Evolutionary conservation across 768 basidiomycete genomes (phyloP), one percentile per base, ranked within the genome.

Genomic region (Stropharia rugosoannulata): DNA sequence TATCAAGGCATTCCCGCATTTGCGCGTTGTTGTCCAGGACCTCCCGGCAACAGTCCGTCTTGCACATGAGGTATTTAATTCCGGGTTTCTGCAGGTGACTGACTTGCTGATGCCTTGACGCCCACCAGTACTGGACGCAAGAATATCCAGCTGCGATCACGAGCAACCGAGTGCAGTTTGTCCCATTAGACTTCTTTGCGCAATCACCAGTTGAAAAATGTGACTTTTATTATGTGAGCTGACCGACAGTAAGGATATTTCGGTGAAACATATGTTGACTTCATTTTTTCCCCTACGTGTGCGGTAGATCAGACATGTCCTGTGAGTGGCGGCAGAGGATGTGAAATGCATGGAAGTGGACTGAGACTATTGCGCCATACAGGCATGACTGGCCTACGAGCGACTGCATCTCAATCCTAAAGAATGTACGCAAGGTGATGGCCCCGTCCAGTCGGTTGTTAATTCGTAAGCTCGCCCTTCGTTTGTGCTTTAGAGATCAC

Each of bases 331-430:
- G 29, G 44, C 32, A 7, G n/a, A 42, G 12, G 19, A 13, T 52
- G 18, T 15, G 13, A 9, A 19, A 19, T 9, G 25, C 9, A 22
- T 22, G 22, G 22, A 22, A 25, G 42, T 19, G 15, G n/a, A 25
- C 32, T 16, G 36, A 25, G 15, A 9, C 8, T 10, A 38, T 22
- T 22, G 22, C 35, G 38, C 27, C 19, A 7, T 36, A 12, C 45
- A 78, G 76, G 12, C 78, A 78, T 49, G 70, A 78, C 51, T 80
- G 79, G 79, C 69, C 72, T 0, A 67, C 75, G 46, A 63, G 63
- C 1, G 67, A 72, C 39, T 68, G 69, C 56, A 37, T 73, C 19
- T 62, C 63, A 35, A 77, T 80, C 42, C 63, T 80, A 2, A 60
- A 54, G 2, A 67, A 70, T 51, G 63, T 79, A 1, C 65, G 67